phyloP scores from a whole-genome alignment of 129 eudicot genomes.

The Ambrosia artemisiifolia region DNA sequence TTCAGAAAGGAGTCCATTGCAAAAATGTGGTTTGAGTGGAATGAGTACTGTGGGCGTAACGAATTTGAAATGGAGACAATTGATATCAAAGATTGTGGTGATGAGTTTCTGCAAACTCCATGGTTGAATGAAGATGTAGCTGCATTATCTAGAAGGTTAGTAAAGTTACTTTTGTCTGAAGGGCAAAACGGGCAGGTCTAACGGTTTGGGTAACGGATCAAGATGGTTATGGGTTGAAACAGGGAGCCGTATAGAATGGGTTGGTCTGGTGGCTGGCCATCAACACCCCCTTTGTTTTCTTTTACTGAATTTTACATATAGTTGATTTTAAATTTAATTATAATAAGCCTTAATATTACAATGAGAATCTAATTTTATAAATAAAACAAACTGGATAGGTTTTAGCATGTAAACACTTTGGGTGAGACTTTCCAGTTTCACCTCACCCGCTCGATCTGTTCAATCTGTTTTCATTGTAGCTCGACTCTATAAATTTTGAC shows the following conservation, averaged over 20 bases:
- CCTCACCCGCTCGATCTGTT: no score
- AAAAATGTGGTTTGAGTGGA: conserved; percentile 93
- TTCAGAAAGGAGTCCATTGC: conserved; percentile 83
- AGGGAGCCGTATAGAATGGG: not conserved
- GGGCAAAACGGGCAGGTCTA: not conserved
- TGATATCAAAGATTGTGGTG: conserved; percentile 65
- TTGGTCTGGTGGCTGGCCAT: no score
- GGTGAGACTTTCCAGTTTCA: no score
- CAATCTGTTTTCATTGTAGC: not conserved
- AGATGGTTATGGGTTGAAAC: not conserved
- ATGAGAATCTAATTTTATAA: not conserved
- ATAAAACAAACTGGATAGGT: not conserved
- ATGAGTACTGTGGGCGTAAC: conserved; percentile 43
- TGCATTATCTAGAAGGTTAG: conserved; percentile 58
- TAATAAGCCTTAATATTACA: not conserved
- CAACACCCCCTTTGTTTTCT: not conserved
- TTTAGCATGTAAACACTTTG: no score
- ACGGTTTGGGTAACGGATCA: not conserved
- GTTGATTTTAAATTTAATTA: not conserved
- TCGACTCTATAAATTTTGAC: not conserved
- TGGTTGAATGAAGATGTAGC: conserved; percentile 54
- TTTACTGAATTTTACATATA: not conserved
- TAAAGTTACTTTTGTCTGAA: not conserved
- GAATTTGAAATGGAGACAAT: conserved; percentile 64
- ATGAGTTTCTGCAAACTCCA: conserved; percentile 60